These are phyloP conservation scores for Chaetomium olivaceum DNA, from an alignment of 2,329 filamentous ascomycete species.

Conservation along the genomic window DNA sequence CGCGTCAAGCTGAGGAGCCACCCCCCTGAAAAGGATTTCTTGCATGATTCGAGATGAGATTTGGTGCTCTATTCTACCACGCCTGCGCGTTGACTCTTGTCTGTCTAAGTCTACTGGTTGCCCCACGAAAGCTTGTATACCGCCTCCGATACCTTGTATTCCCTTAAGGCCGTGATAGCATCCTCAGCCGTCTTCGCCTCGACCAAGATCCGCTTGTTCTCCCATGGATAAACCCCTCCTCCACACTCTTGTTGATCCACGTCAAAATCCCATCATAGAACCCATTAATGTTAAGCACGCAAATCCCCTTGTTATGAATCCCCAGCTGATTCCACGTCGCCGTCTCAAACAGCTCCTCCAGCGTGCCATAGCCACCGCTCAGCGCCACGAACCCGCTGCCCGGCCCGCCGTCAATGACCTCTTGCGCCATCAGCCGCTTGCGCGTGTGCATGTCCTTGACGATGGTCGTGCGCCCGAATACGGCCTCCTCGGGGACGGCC, in stretches of 20 bases:
- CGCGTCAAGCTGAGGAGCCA: background rate
- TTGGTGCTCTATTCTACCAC: background rate
- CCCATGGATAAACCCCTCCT: conserved; percentile 73
- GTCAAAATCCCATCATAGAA: conserved; percentile 87
- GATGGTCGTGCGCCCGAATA: conserved; percentile 82
- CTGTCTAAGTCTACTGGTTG: conserved; percentile 49
- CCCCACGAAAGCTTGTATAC: conserved; percentile 83
- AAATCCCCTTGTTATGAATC: conserved; percentile 78
- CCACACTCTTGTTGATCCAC: conserved; percentile 77
- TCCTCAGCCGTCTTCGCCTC: conserved; percentile 72
- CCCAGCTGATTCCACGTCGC: conserved; percentile 96
- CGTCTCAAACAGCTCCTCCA: conserved; percentile 93
- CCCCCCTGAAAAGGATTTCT: background rate
- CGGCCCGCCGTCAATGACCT: conserved; percentile 77
- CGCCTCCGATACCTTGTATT: conserved; percentile 74
- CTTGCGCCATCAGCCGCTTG: conserved; percentile 89
- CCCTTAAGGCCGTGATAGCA: conserved; percentile 67
- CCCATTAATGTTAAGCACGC: conserved; percentile 82
- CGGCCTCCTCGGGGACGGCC: conserved; percentile 60
- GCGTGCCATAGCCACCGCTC: conserved; percentile 86
- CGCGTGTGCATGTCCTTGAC: conserved; percentile 96
- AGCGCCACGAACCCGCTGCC: conserved; percentile 89
- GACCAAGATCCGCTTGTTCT: conserved; percentile 74
- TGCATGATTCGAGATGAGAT: conserved; percentile 2
- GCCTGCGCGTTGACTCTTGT: background rate